These are phyloP conservation scores for Berkeleyomyces rouxiae DNA, from an alignment of 2,329 filamentous ascomycete genomes.

Conservation along the genomic window DNA sequence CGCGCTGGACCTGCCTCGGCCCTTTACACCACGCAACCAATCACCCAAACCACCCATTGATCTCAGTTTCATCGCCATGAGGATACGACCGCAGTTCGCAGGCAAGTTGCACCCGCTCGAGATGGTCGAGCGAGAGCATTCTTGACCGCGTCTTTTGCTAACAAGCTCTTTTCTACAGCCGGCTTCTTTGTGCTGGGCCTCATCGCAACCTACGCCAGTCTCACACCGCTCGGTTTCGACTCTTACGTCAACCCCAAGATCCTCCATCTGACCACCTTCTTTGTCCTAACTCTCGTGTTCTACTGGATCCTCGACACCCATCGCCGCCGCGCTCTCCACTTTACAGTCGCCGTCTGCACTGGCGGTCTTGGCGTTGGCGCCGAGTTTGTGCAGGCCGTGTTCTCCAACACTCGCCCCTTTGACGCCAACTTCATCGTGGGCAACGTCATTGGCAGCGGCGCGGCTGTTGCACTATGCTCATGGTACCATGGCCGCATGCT, in stretches of 20 bases:
- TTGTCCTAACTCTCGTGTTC: constrained; percentile 70
- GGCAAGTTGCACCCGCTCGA: constrained; percentile 35
- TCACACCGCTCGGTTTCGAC: constrained; percentile 45
- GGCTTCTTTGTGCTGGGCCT: constrained; percentile 55
- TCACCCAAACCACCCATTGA: background rate
- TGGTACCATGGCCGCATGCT: constrained; percentile 96
- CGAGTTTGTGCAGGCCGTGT: constrained; percentile 56
- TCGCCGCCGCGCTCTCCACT: constrained; percentile 66
- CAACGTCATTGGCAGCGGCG: constrained; percentile 65
- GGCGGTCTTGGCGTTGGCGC: constrained; percentile 52
- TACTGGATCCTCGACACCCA: constrained; percentile 95
- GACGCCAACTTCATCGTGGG: constrained; percentile 77
- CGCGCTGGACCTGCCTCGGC: background rate
- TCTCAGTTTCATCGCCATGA: constrained; percentile 36
- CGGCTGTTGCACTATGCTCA: constrained; percentile 55
- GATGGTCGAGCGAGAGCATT: background rate
- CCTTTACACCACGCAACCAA: background rate
- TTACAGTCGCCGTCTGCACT: constrained; percentile 70
- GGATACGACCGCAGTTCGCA: constrained; percentile 76
- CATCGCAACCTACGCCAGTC: constrained; percentile 61
- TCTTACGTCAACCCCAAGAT: constrained; percentile 69
- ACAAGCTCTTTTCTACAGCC: constrained; percentile 28
- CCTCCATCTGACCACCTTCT: constrained; percentile 77
- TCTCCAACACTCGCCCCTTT: constrained; percentile 55
- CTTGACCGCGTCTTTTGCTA: background rate